Evolutionary conservation across 139 green algal genomes (phyloP).

Genomic region (Chlamydomonas incerta): DNA sequence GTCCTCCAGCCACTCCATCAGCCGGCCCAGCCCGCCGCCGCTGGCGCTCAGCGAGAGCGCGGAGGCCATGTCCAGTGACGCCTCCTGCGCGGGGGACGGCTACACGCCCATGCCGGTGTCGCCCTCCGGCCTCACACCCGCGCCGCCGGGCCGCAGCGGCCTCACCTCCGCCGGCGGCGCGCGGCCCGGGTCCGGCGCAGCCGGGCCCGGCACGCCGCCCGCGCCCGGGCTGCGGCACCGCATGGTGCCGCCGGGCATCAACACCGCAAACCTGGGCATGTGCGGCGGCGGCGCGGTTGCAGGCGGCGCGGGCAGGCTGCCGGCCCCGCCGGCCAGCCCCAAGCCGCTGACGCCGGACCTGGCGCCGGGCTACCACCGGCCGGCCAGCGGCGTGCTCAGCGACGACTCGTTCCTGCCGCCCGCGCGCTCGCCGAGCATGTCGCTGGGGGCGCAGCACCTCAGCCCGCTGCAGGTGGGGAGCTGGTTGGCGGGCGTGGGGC

Average conservation of each 20-base stretch:
- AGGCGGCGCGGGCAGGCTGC: background rate
- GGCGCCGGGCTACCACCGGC: conserved; percentile 20
- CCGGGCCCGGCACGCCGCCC: background rate
- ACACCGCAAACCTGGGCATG: background rate
- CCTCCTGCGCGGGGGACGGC: background rate
- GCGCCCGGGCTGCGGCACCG: background rate
- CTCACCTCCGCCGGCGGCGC: background rate
- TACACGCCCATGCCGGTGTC: background rate
- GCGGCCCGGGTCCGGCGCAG: background rate
- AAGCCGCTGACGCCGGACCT: conserved; percentile 20
- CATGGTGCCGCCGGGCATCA: background rate
- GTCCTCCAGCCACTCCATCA: background rate
- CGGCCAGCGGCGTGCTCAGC: conserved; percentile 32
- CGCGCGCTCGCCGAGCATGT: conserved; percentile 8
- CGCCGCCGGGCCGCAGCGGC: background rate
- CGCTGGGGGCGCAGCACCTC: conserved; percentile 10
- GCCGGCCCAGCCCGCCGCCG: background rate
- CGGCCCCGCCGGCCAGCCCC: conserved; percentile 15
- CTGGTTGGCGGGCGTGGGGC: no score
- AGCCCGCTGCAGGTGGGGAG: conserved; percentile 30
- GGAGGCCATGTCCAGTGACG: background rate
- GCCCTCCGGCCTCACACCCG: background rate
- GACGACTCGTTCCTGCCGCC: conserved; percentile 46
- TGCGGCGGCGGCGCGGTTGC: background rate
- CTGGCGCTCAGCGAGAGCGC: background rate